A percentile compares a stretch with the other conserved stretches of the same genome.
Conservation (phyloP, 2,329 filamentous ascomycete genomes). For the Zymoseptoria passerinii region DNA sequence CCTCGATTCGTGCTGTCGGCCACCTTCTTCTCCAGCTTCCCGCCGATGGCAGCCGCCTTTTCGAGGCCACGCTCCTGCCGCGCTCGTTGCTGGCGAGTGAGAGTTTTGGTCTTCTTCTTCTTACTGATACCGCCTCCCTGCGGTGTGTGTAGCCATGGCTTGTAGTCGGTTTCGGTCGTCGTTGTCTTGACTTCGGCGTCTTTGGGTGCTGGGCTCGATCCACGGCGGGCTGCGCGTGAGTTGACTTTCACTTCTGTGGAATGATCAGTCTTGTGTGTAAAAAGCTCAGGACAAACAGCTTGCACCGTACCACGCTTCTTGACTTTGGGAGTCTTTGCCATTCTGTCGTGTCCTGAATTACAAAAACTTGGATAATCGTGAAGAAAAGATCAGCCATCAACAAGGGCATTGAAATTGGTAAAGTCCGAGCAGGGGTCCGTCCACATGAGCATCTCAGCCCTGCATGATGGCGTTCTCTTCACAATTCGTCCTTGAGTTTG, state of each 20-base stretch:
- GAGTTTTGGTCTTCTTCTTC: constrained; percentile 51
- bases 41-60: constrained; percentile 46
- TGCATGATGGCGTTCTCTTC: background rate
- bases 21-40: constrained; percentile 49
- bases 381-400: background rate
- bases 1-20: constrained; percentile 43
- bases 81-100: constrained; percentile 46
- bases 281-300: background rate
- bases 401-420: background rate
- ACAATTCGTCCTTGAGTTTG: background rate
- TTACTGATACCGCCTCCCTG: constrained; percentile 63
- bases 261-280: constrained; percentile 8
- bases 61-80: constrained; percentile 49
- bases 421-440: background rate
- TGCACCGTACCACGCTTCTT: constrained; percentile 35
- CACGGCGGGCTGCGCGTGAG: constrained; percentile 67
- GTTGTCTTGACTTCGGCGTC: constrained; percentile 37
- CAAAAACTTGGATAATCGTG: background rate
- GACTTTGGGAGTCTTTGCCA: constrained; percentile 41
- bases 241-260: constrained; percentile 53
- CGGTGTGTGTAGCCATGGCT: constrained; percentile 60
- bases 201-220: constrained; percentile 54
- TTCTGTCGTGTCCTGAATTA: constrained; percentile 11
- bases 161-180: constrained; percentile 40
- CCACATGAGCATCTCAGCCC: background rate